phyloP scores from a whole-genome alignment of 1,139 yeast species.

The Suhomyces wounanorum region DNA sequence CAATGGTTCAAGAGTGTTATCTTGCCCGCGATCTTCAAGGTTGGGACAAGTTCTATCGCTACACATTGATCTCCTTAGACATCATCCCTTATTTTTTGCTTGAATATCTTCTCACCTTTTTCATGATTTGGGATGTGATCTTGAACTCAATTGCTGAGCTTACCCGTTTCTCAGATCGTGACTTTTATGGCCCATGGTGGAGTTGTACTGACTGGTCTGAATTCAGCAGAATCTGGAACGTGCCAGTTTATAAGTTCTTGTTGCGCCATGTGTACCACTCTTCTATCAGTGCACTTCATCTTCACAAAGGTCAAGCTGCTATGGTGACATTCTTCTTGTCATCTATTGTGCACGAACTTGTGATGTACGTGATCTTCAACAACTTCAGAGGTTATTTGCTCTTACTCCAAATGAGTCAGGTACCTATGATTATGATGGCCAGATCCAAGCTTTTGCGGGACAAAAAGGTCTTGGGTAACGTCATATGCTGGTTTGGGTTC shows the following conservation, averaged over 20 bases:
- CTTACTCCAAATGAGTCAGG: slow-evolving; percentile 78
- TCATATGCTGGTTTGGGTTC: slow-evolving; percentile 89
- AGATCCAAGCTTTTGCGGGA: slow-evolving; percentile 54
- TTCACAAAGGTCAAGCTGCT: slow-evolving; percentile 70
- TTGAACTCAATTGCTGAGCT: slow-evolving; percentile 87
- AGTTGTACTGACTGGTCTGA: slow-evolving; percentile 92
- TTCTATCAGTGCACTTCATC: slow-evolving; percentile 72
- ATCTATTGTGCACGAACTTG: slow-evolving; percentile 83
- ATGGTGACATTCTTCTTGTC: slow-evolving; percentile 80
- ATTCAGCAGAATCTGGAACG: slow-evolving; percentile 92
- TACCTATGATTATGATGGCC: slow-evolving; percentile 63
- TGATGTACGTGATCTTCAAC: slow-evolving; percentile 86
- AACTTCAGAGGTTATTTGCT: slow-evolving; percentile 79
- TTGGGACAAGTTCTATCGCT: slow-evolving; percentile 47
- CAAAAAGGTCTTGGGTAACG: slow-evolving; percentile 68
- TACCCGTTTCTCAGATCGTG: slow-evolving; percentile 82
- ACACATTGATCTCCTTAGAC: slow-evolving; percentile 67
- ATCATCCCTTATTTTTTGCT: slow-evolving; percentile 76
- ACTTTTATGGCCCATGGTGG: slow-evolving; percentile 98
- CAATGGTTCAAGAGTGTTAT: slow-evolving; percentile 65
- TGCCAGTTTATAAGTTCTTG: slow-evolving; percentile 90
- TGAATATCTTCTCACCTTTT: slow-evolving; percentile 78
- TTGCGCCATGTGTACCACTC: slow-evolving; percentile 94
- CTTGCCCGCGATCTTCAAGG: slow-evolving; percentile 49
- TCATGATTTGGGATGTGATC: slow-evolving; percentile 93